Evolutionary conservation across 139 green algal species (phyloP).

Genomic region (Nannochloris sp.): DNA sequence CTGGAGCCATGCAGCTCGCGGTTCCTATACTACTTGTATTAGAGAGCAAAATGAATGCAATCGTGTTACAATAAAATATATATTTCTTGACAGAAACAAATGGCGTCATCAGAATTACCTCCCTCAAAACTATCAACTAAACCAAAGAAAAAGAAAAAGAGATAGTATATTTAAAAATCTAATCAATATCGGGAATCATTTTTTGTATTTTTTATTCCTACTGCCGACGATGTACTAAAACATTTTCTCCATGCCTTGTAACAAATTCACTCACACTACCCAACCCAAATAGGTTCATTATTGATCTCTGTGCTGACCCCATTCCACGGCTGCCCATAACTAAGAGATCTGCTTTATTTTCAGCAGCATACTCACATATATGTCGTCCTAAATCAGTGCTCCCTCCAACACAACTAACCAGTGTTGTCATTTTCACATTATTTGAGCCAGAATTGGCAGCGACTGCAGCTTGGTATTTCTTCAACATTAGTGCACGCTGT

Average conservation of each 20-base stretch:
- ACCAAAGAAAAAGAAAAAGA: background rate
- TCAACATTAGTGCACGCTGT: conserved; percentile 12
- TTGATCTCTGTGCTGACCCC: conserved; percentile 17
- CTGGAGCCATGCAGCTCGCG: too few relatives aligned
- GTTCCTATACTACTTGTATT: too few relatives aligned
- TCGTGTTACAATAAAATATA: too few relatives aligned
- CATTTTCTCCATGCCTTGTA: conserved; percentile 20
- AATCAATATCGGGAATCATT: background rate
- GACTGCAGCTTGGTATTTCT: background rate
- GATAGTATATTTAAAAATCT: background rate
- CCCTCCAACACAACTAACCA: conserved; percentile 23
- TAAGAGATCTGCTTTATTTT: conserved; percentile 37
- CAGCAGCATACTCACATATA: conserved; percentile 21
- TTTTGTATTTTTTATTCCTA: background rate
- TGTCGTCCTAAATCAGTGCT: conserved; percentile 15
- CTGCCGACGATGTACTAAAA: background rate
- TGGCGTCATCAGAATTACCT: too few relatives aligned
- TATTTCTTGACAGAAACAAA: too few relatives aligned
- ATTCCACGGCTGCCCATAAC: conserved; percentile 41
- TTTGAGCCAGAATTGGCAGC: background rate
- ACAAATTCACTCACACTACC: conserved; percentile 39
- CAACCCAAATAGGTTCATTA: conserved; percentile 33
- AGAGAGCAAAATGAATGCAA: too few relatives aligned
- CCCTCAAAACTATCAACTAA: too few relatives aligned
- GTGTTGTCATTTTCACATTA: conserved; percentile 17